Conservation (phyloP, 371 early-diverging fungal genomes). For the Circinella umbellata region DNA sequence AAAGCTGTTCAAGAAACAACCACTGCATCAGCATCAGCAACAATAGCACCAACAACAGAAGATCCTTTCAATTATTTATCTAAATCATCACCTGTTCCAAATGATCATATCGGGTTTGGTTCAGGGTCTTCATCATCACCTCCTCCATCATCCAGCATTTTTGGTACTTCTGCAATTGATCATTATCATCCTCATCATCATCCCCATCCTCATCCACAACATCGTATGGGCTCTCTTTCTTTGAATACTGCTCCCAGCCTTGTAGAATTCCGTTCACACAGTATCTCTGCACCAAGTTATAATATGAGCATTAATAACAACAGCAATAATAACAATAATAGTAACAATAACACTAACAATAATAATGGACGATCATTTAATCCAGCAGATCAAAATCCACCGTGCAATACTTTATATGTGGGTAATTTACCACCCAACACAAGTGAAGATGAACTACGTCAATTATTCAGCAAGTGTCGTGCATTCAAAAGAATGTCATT, state of each 20-base stretch:
- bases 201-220: constrained; percentile 11
- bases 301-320: constrained; percentile 16
- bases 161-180: neutral
- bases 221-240: constrained; percentile 12
- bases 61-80: constrained; percentile 92
- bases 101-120: constrained; percentile 14
- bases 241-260: too few species aligned
- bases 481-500: constrained; percentile 92
- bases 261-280: too few species aligned
- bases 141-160: neutral
- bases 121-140: neutral
- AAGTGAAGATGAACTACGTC: constrained; percentile 86
- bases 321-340: constrained; percentile 8
- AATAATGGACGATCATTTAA: constrained; percentile 9
- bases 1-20: neutral
- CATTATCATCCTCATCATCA: too few species aligned
- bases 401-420: constrained; percentile 96
- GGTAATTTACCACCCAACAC: constrained; percentile 90
- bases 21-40: constrained; percentile 37
- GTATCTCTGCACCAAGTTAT: constrained; percentile 15
- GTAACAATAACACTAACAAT: too few species aligned
- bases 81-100: constrained; percentile 67
- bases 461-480: constrained; percentile 73
- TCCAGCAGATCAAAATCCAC: constrained; percentile 85
- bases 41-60: constrained; percentile 30